Evolutionary conservation across 495 filamentous ascomycete genomes (phyloP).

Genomic region (Aspergillus ostianus): DNA sequence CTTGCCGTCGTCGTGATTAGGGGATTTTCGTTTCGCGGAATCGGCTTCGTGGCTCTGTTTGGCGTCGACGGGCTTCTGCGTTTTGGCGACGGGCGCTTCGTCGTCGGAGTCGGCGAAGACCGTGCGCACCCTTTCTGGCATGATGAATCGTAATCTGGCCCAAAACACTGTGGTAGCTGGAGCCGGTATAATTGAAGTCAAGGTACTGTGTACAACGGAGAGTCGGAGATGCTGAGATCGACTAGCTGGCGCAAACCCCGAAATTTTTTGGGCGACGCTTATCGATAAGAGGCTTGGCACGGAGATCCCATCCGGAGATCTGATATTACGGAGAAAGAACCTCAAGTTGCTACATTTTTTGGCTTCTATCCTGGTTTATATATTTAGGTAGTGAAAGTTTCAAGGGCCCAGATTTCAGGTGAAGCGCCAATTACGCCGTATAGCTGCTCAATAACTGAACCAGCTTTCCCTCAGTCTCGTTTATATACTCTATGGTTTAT

Average conservation of each 20-base stretch:
- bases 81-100: constrained; percentile 14
- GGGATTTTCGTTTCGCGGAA: constrained; percentile 14
- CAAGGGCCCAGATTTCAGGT: too few species aligned
- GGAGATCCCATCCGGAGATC: too few species aligned
- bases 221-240: neutral
- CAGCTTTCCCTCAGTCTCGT: neutral
- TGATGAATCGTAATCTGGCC: constrained; percentile 18
- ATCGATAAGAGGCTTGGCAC: constrained; percentile 27
- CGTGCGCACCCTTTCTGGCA: constrained; percentile 51
- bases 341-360: too few species aligned
- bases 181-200: too few species aligned
- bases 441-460: neutral
- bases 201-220: neutral
- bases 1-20: constrained; percentile 26
- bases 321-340: too few species aligned
- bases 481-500: neutral
- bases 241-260: constrained; percentile 15
- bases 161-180: neutral
- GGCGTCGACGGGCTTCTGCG: constrained; percentile 1
- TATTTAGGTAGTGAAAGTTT: too few species aligned
- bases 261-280: constrained; percentile 30
- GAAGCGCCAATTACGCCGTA: neutral
- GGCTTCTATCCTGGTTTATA: too few species aligned
- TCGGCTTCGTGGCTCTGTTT: constrained; percentile 10
- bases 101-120: constrained; percentile 36